Conservation (phyloP, 306 rosid species). For the Prunus kanzakura region DNA sequence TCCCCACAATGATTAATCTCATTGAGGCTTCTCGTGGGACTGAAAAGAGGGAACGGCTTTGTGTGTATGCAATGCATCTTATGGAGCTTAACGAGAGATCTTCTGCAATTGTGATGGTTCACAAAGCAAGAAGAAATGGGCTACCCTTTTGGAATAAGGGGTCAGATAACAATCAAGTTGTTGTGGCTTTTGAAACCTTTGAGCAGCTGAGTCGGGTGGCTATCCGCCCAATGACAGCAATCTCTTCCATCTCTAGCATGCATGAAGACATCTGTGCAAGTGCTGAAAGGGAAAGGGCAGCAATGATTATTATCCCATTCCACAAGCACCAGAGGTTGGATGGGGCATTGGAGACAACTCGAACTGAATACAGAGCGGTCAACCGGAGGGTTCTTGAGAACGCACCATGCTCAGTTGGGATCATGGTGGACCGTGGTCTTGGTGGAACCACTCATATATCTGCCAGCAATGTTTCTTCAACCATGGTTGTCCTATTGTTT, state of each 20-base stretch:
- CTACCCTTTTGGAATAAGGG: slow-evolving; percentile 65
- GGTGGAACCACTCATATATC: slow-evolving; percentile 59
- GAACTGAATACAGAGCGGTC: slow-evolving; percentile 40
- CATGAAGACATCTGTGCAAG: slow-evolving; percentile 53
- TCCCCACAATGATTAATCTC: slow-evolving; percentile 70
- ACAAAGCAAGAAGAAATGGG: slow-evolving; percentile 56
- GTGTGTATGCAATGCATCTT: slow-evolving; percentile 86
- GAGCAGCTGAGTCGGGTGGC: slow-evolving; percentile 51
- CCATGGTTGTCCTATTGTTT: slow-evolving; percentile 42
- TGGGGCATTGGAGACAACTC: slow-evolving; percentile 48
- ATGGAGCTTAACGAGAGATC: slow-evolving; percentile 70
- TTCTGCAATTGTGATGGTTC: slow-evolving; percentile 64
- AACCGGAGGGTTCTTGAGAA: slow-evolving; percentile 49
- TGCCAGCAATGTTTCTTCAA: slow-evolving; percentile 49
- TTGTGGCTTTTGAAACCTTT: slow-evolving; percentile 59
- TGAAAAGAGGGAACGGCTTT: slow-evolving; percentile 49
- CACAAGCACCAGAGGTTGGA: slow-evolving; percentile 62
- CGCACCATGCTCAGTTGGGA: slow-evolving; percentile 69
- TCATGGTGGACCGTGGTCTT: slow-evolving; percentile 65
- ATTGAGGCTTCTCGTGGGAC: slow-evolving; percentile 79
- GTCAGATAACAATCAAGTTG: slow-evolving; percentile 36
- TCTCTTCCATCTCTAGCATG: slow-evolving; percentile 40
- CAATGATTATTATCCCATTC: slow-evolving; percentile 60
- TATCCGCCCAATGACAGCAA: slow-evolving; percentile 75
- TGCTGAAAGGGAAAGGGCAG: slow-evolving; percentile 48